Percentiles rank a stretch among this genome's conserved stretches.
phyloP scores from a whole-genome alignment of 495 filamentous ascomycete species.

The Talaromyces adpressus region DNA sequence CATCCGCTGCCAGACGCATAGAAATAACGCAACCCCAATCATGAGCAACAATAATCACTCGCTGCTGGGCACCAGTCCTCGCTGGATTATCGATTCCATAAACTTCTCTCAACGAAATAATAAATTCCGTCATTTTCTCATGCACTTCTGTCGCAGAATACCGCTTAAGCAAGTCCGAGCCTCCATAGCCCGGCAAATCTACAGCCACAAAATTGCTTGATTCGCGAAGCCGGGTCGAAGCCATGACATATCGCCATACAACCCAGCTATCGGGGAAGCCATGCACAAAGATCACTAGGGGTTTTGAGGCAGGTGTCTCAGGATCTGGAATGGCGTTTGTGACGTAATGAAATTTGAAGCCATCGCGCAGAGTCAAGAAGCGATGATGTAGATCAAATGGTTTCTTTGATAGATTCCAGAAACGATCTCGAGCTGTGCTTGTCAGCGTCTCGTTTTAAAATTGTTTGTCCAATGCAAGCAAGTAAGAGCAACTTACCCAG shows the following conservation, averaged over 20 bases:
- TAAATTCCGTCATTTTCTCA: constrained; percentile 42
- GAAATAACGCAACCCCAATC: constrained; percentile 50
- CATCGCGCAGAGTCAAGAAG: constrained; percentile 38
- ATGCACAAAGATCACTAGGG: constrained; percentile 49
- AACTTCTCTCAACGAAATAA: constrained; percentile 35
- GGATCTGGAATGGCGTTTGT: constrained; percentile 25
- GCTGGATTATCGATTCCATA: constrained; percentile 32
- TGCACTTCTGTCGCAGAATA: constrained; percentile 43
- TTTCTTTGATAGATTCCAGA: constrained; percentile 40
- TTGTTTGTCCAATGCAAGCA: background rate
- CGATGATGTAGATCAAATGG: constrained; percentile 36
- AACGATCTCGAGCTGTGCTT: constrained; percentile 29
- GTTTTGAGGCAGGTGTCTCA: constrained; percentile 22
- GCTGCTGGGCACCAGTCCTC: constrained; percentile 18
- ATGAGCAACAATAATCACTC: constrained; percentile 44
- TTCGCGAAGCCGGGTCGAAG: constrained; percentile 22
- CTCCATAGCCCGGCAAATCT: constrained; percentile 51
- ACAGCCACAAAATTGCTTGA: constrained; percentile 38
- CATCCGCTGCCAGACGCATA: constrained; percentile 48
- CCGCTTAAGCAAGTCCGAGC: constrained; percentile 36
- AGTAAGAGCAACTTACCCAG: constrained; percentile 21
- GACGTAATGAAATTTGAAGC: constrained; percentile 48
- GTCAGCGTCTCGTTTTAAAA: background rate
- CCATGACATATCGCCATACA: constrained; percentile 40
- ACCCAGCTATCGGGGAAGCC: constrained; percentile 54